phyloP scores from a whole-genome alignment of 2,329 filamentous ascomycete genomes.

The Exophiala sp. region DNA sequence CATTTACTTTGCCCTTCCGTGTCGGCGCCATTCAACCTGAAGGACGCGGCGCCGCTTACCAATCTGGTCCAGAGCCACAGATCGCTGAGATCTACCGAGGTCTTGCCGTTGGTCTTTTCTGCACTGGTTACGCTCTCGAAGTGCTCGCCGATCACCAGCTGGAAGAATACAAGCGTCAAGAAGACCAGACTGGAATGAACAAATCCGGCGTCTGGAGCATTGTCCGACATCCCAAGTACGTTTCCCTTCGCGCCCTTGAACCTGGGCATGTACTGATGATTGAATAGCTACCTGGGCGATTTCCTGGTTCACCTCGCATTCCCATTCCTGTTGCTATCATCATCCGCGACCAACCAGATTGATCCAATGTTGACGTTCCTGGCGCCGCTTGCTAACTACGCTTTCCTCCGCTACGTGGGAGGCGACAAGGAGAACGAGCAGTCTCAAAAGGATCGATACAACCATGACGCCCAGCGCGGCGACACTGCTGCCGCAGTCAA shows the following conservation, averaged over 20 bases:
- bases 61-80: neutral
- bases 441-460: constrained; percentile 52
- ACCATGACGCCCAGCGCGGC: neutral
- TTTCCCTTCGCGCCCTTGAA: constrained; percentile 16
- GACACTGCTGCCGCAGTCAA: constrained; percentile 43
- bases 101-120: constrained; percentile 54
- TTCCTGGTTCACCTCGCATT: constrained; percentile 58
- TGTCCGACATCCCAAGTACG: constrained; percentile 61
- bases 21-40: constrained; percentile 28
- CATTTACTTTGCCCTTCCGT: constrained; percentile 56
- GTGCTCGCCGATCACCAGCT: constrained; percentile 54
- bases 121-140: constrained; percentile 55
- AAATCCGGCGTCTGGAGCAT: constrained; percentile 61
- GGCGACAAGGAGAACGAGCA: constrained; percentile 56
- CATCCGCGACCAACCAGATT: constrained; percentile 53
- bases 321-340: constrained; percentile 52
- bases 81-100: constrained; percentile 32
- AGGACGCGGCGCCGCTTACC: neutral
- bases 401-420: constrained; percentile 55
- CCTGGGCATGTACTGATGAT: neutral
- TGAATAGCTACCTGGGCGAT: constrained; percentile 57
- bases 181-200: constrained; percentile 37
- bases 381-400: constrained; percentile 57
- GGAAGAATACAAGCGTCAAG: constrained; percentile 46
- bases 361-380: constrained; percentile 40